Conservation (phyloP, 2,329 filamentous ascomycete species). For the Fusarium haematococcum region DNA sequence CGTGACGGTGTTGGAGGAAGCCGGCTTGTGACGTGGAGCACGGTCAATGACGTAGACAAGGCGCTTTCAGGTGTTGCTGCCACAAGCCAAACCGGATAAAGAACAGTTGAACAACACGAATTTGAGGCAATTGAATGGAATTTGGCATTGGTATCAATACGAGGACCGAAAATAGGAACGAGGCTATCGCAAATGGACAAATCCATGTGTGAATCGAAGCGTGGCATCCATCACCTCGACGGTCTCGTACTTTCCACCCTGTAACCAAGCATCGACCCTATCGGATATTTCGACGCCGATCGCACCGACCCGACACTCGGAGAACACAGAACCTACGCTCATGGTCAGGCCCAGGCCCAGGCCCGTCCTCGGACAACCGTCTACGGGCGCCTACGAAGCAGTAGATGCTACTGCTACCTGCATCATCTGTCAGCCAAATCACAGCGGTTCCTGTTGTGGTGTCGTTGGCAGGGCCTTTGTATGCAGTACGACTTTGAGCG, state of each 20-base stretch:
- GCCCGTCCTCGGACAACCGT: not conserved
- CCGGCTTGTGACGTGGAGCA: conserved; percentile 28
- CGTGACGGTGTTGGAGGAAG: conserved; percentile 24
- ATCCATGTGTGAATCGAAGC: not conserved
- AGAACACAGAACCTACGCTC: not conserved
- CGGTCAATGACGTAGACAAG: conserved; percentile 31
- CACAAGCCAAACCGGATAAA: not conserved
- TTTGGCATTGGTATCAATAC: not conserved
- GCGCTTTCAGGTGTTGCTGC: conserved; percentile 19
- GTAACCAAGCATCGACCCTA: conserved; percentile 13
- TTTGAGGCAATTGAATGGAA: not conserved
- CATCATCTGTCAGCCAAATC: conserved; percentile 23
- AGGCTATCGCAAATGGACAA: not conserved
- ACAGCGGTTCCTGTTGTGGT: conserved; percentile 18
- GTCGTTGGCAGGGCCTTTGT: conserved; percentile 3
- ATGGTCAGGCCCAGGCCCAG: not conserved
- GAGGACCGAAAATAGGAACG: not conserved
- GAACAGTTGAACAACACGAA: not conserved
- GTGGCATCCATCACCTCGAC: not conserved
- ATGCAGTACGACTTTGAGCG: conserved; percentile 8
- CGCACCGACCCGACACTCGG: not conserved
- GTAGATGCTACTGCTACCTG: conserved; percentile 16
- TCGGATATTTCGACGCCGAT: conserved; percentile 12
- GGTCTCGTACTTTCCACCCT: not conserved
- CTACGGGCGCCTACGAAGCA: not conserved